Percentiles rank a stretch among this genome's conserved stretches.
Conservation (phyloP, 306 rosid genomes). For the Rosa multiflora region DNA sequence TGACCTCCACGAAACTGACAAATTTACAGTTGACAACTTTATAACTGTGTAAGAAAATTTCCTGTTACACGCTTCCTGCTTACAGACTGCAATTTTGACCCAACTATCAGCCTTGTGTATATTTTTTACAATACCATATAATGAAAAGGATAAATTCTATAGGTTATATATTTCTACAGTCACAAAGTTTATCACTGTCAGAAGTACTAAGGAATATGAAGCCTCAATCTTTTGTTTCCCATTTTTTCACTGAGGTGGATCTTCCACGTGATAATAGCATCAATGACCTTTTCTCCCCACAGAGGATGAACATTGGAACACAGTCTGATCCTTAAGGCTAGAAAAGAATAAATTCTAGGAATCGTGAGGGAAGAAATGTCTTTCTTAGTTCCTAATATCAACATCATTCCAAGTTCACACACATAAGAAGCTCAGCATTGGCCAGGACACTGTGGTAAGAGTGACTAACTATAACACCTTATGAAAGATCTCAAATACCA, state of each 20-base stretch:
- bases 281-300: background rate
- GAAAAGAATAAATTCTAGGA: background rate
- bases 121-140: background rate
- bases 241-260: background rate
- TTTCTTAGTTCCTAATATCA: background rate
- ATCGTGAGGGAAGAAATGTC: background rate
- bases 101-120: background rate
- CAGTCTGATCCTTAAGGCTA: background rate
- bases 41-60: background rate
- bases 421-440: background rate
- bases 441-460: background rate
- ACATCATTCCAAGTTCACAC: background rate
- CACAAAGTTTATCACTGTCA: background rate
- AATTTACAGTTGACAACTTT: background rate
- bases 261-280: background rate
- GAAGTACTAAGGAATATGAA: background rate
- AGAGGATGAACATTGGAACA: background rate
- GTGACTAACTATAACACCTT: background rate
- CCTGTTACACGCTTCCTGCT: background rate
- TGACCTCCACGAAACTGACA: background rate
- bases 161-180: background rate
- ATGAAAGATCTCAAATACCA: background rate
- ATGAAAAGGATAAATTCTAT: background rate
- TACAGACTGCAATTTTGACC: background rate
- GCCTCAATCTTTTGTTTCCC: constrained; percentile 3